Evolutionary conservation across 768 basidiomycete species (phyloP), one percentile per base, ranked within the genome.

Genomic region (Boletus bicolor): DNA sequence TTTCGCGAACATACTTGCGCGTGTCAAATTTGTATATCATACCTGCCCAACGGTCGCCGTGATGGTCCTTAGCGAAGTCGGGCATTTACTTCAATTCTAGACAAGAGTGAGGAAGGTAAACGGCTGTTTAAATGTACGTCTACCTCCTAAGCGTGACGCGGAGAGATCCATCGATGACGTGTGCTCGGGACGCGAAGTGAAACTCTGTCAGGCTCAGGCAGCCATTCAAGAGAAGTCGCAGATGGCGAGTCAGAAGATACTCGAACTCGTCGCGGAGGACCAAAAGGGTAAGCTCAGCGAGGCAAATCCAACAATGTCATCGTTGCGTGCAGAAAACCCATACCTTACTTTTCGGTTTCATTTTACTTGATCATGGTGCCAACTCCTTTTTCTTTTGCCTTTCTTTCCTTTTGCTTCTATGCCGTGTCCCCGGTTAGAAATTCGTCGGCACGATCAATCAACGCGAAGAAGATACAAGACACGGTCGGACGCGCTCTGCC

Each of bases 11-110:
- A 8, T 64, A 60, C 36, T 4, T 64, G 38, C 63, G 48, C 5
- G 63, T 64, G 38, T 64, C 63, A n/a, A 47, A 64, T 44, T 17
- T 55, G 38, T 64, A 57, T 30, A 64, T 64, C 47, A 64, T 64
- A 58, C 62, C 58, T 28, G 58, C 63, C 1, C 58, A 64, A 63
- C 58, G 62, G 63, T 60, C 9, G 5, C 30, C 1, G 6, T 11
- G 2, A 12, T 35, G 41, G 17, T 21, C 9, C 10, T 17, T 17
- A 62, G 61, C 9, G 51, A 59, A 44, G 61, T 62, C 17, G 61
- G 61, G 9, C 44, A 58, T 44, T 21, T 63, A n/a, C 56, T 63
- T 21, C 61, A 59, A 34, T 63, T 62, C 39, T 61, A 63, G 61
- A 62, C 19, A 53, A 37, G n/a, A 62, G 56, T 7, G 61, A 55